phyloP scores from a whole-genome alignment of 2,329 filamentous ascomycete species.

The Raffaelea arxii region DNA sequence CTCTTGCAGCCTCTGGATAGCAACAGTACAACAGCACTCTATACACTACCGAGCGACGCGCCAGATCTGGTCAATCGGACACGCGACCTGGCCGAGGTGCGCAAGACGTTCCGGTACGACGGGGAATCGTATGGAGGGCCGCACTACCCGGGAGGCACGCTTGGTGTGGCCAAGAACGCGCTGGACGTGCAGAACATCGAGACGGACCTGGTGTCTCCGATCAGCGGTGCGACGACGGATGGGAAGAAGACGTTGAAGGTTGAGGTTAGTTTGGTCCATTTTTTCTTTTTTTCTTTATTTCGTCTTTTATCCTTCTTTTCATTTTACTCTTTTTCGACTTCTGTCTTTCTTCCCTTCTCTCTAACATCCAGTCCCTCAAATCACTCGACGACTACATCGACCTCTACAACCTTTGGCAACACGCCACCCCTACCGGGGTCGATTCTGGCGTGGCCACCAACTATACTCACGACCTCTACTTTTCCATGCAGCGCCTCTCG shows the following conservation, averaged over 20 bases:
- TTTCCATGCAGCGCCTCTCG: conserved; percentile 37
- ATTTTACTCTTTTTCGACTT: no score
- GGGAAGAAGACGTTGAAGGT: background rate
- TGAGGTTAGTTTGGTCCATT: no score
- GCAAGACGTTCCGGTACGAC: background rate
- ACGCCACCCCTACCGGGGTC: conserved; percentile 24
- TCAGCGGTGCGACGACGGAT: background rate
- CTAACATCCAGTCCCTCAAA: conserved; percentile 11
- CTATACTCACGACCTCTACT: conserved; percentile 34
- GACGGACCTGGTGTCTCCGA: background rate
- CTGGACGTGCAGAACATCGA: conserved; percentile 6
- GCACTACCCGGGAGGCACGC: conserved; percentile 7
- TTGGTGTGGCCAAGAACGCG: conserved; percentile 7
- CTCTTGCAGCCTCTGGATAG: background rate
- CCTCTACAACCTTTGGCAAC: conserved; percentile 31
- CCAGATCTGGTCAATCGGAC: background rate
- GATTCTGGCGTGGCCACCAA: conserved; percentile 29
- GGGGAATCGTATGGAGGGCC: conserved; percentile 8
- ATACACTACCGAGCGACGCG: background rate
- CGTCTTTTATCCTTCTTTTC: no score
- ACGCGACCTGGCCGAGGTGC: background rate
- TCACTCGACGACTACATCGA: conserved; percentile 27
- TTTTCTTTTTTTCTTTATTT: no score
- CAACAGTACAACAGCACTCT: no score
- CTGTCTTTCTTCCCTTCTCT: no score